phyloP scores from a whole-genome alignment of 2,329 filamentous ascomycete species.

The Epichloe aotearoae region DNA sequence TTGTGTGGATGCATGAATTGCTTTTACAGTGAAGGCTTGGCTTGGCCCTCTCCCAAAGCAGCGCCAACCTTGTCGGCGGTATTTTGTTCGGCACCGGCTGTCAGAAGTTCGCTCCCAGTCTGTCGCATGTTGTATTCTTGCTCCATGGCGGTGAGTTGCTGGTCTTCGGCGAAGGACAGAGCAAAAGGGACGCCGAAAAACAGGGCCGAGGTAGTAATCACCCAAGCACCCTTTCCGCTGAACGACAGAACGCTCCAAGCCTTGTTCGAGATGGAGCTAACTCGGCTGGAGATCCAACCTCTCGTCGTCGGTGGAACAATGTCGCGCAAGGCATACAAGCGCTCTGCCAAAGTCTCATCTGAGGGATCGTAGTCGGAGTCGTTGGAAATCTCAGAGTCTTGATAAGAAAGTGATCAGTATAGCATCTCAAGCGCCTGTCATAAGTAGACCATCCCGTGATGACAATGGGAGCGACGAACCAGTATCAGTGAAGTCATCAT shows the following conservation, averaged over 20 bases:
- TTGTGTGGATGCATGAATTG: not conserved
- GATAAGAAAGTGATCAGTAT: slow-evolving; percentile 19
- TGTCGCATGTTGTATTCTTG: slow-evolving; percentile 93
- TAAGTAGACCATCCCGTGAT: not conserved
- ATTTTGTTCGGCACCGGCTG: slow-evolving; percentile 29
- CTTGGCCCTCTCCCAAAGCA: slow-evolving; percentile 32
- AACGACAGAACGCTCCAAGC: slow-evolving; percentile 48
- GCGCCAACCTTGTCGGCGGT: slow-evolving; percentile 38
- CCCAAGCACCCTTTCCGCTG: slow-evolving; percentile 79
- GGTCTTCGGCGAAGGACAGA: slow-evolving; percentile 86
- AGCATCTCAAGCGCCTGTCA: not conserved
- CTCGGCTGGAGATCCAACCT: slow-evolving; percentile 49
- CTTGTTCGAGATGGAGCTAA: slow-evolving; percentile 37
- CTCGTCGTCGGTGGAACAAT: slow-evolving; percentile 63
- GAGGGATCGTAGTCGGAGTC: slow-evolving; percentile 56
- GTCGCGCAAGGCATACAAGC: slow-evolving; percentile 59
- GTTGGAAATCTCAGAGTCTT: slow-evolving; percentile 70
- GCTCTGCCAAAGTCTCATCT: slow-evolving; percentile 50
- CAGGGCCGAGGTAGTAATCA: slow-evolving; percentile 78
- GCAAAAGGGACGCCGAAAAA: slow-evolving; percentile 88
- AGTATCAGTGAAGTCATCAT: slow-evolving; percentile 87
- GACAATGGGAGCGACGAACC: slow-evolving; percentile 40
- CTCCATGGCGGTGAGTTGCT: slow-evolving; percentile 96
- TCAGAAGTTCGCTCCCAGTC: slow-evolving; percentile 62
- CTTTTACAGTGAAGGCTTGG: slow-evolving; percentile 37